Conservation (phyloP, 495 filamentous ascomycete species). For the Evernia prunastri region DNA sequence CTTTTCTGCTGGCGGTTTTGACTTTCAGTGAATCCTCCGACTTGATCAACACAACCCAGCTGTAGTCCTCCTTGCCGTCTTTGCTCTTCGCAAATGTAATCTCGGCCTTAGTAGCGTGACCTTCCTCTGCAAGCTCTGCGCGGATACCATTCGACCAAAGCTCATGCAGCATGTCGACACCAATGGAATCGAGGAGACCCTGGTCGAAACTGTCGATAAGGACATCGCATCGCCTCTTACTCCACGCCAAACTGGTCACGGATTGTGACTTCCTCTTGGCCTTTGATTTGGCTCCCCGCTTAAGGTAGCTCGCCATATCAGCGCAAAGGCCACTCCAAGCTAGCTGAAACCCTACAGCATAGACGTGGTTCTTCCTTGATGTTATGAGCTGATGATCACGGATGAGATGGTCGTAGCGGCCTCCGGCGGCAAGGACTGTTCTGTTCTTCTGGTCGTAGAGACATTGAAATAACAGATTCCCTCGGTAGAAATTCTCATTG, state of each 20-base stretch:
- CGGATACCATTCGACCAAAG: slow-evolving; percentile 81
- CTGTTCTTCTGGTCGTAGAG: slow-evolving; percentile 77
- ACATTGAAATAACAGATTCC: slow-evolving; percentile 85
- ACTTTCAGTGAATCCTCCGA: slow-evolving; percentile 66
- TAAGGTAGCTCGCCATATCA: slow-evolving; percentile 59
- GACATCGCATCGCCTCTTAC: slow-evolving; percentile 58
- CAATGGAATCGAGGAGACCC: slow-evolving; percentile 62
- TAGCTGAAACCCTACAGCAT: slow-evolving; percentile 88
- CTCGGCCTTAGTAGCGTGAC: neutral
- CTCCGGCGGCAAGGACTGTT: slow-evolving; percentile 88
- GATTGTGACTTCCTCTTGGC: slow-evolving; percentile 59
- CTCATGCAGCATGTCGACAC: slow-evolving; percentile 67
- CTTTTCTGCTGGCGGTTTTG: slow-evolving; percentile 64
- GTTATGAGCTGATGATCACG: slow-evolving; percentile 54
- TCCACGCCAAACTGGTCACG: slow-evolving; percentile 34
- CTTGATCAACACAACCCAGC: slow-evolving; percentile 65
- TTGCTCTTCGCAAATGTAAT: slow-evolving; percentile 49
- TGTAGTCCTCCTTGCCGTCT: slow-evolving; percentile 67
- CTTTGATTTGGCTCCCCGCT: slow-evolving; percentile 52
- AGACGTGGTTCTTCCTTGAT: slow-evolving; percentile 42
- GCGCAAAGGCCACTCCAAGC: slow-evolving; percentile 75
- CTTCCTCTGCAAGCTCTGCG: slow-evolving; percentile 78
- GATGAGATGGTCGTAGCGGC: slow-evolving; percentile 85
- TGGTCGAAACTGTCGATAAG: slow-evolving; percentile 82
- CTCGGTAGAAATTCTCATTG: slow-evolving; percentile 88